These are phyloP conservation scores for Russula lepida DNA, from an alignment of 768 basidiomycete species.

Conservation along the genomic window DNA sequence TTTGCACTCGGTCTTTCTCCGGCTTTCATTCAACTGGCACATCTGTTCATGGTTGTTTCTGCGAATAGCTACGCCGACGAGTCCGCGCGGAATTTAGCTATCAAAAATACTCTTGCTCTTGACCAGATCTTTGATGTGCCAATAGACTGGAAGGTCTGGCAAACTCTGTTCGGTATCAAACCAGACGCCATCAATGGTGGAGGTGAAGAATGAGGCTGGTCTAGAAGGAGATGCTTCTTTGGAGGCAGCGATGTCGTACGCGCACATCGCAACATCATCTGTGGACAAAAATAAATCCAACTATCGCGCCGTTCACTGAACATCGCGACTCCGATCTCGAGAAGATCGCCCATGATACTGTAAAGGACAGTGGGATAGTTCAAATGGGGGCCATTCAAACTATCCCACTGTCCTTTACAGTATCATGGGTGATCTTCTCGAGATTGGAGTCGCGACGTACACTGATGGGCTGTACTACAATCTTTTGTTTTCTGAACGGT, in stretches of 20 bases:
- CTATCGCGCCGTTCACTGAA: too few relatives aligned
- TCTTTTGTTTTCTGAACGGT: background rate
- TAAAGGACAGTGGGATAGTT: too few relatives aligned
- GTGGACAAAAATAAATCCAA: background rate
- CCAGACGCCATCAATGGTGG: background rate
- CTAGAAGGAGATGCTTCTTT: background rate
- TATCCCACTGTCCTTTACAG: background rate
- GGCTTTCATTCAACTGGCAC: background rate
- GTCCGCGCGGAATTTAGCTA: background rate
- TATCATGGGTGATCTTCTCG: background rate
- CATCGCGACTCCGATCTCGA: too few relatives aligned
- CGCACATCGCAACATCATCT: background rate
- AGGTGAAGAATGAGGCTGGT: background rate
- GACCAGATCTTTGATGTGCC: background rate
- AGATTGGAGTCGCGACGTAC: background rate
- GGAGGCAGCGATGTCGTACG: background rate
- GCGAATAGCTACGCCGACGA: background rate
- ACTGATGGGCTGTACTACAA: background rate
- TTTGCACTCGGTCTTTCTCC: background rate
- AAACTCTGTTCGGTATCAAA: background rate
- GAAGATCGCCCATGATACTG: too few relatives aligned
- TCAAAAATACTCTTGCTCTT: background rate
- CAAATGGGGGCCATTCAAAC: too few relatives aligned
- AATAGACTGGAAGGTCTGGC: background rate
- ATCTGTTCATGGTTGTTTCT: background rate